Conservation (phyloP, 495 filamentous ascomycete species). For the Chaetomium tenue region DNA sequence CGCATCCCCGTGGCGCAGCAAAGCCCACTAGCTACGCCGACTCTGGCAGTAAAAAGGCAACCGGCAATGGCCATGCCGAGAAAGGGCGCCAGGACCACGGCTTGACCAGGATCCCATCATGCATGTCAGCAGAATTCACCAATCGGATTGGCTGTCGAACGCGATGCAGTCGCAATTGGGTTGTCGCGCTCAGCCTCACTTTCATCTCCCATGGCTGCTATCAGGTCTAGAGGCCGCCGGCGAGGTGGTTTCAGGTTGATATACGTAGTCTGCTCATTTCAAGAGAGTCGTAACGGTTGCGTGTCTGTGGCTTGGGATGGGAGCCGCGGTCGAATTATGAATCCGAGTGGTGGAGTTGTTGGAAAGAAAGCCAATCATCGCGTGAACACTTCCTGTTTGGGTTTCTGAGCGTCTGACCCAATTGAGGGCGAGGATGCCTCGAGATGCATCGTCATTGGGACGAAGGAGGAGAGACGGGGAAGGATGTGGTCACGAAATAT, state of each 20-base stretch:
- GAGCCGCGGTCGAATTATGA: too few relatives aligned
- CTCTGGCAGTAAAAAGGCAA: background rate
- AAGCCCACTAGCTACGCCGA: background rate
- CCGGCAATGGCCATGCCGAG: background rate
- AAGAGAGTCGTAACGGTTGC: background rate
- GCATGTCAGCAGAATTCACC: background rate
- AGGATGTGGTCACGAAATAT: too few relatives aligned
- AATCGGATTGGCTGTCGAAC: background rate
- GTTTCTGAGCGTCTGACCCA: too few relatives aligned
- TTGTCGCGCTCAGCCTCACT: slow-evolving; percentile 4
- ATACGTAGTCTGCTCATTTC: background rate
- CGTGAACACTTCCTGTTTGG: too few relatives aligned
- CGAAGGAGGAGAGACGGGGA: too few relatives aligned
- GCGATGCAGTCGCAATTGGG: slow-evolving; percentile 9
- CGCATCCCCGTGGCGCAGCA: slow-evolving; percentile 15
- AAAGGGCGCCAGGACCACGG: slow-evolving; percentile 1
- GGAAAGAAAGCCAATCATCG: too few relatives aligned
- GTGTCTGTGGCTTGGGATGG: too few relatives aligned
- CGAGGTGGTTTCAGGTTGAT: background rate
- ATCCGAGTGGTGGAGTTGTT: too few relatives aligned
- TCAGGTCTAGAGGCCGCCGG: slow-evolving; percentile 6
- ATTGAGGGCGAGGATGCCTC: too few relatives aligned
- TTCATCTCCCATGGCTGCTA: background rate
- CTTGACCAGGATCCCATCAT: background rate
- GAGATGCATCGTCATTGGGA: too few relatives aligned